Conservation (phyloP, 257 asterid species). For the Rehmannia glutinosa region DNA sequence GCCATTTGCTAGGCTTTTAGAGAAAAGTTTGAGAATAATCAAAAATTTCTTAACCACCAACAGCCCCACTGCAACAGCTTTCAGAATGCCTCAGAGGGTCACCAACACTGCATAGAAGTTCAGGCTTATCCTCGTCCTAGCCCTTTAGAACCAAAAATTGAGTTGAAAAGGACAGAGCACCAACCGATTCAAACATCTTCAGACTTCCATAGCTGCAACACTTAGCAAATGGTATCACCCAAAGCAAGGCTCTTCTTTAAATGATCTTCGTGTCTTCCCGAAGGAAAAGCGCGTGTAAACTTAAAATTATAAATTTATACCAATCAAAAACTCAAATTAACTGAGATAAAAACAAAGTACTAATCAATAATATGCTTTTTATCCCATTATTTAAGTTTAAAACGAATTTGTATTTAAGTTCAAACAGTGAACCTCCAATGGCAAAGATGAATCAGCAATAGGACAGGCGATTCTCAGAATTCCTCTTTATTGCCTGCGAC, state of each 20-base stretch:
- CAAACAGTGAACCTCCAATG: background rate
- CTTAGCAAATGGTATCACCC: no score
- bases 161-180: background rate
- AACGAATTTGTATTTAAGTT: background rate
- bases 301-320: background rate
- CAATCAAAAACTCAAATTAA: background rate
- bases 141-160: background rate
- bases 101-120: no score
- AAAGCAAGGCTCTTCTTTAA: background rate
- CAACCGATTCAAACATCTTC: no score
- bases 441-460: background rate
- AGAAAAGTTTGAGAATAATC: background rate
- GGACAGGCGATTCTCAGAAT: background rate
- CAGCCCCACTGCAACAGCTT: conserved; percentile 5
- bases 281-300: background rate
- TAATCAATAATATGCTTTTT: background rate
- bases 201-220: no score
- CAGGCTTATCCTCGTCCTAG: background rate
- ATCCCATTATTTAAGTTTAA: background rate
- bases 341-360: background rate
- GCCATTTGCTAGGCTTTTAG: conserved; percentile 23
- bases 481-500: background rate
- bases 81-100: background rate
- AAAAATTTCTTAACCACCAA: background rate
- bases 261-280: no score